Base-by-base conservation (phyloP, 176 grass and related monocot species). In the Triticum urartu region DNA sequence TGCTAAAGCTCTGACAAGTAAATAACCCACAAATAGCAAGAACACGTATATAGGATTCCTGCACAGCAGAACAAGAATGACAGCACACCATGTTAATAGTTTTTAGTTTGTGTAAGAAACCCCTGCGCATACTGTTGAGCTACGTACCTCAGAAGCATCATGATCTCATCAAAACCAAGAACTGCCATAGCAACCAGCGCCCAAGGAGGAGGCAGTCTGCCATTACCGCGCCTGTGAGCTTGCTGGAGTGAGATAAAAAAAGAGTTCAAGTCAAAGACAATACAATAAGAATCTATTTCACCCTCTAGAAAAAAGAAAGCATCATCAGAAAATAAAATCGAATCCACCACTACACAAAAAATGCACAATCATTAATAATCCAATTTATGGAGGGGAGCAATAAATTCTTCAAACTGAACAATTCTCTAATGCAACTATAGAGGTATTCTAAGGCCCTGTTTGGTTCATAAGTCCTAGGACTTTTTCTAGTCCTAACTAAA, bases 141-240 rank as follows among this genome's bases (percentile, higher is more conserved):
- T 52, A 68, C 74, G 69, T 86, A 93, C 77, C 87, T 91, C 14
- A 91, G 52, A 62, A 91, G 71, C 70, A 20, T 2, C 95, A 98
- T 98, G 50, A 98, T 84, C 87, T 98, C 95, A 93, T 98, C 95
- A 80, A 98, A 98, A 80, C 95, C 95, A 78, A 98, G 91, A 82
- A 90, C 52, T 47, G 92, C 73, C 18, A 98, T 98, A 75, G 88
- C 91, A 89, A 89, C 83, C 82, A 98, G 87, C 64, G 93, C 93
- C 93, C 93, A 98, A 65, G 92, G 87, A 89, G 95, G 89, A 90
- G 95, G 95, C 86, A 98, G 63, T 85, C 77, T 88, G 43, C 87
- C 93, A 62, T 93, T 94, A 47, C 83, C 70, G 2, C 72, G 93
- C 59, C 25, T 95, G 58, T 95, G 89, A 77, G 91, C 95, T 91